Percentiles rank a stretch among this genome's conserved stretches.
phyloP scores from a whole-genome alignment of 352 stramenopile genomes.

The Albugo laibachii region DNA sequence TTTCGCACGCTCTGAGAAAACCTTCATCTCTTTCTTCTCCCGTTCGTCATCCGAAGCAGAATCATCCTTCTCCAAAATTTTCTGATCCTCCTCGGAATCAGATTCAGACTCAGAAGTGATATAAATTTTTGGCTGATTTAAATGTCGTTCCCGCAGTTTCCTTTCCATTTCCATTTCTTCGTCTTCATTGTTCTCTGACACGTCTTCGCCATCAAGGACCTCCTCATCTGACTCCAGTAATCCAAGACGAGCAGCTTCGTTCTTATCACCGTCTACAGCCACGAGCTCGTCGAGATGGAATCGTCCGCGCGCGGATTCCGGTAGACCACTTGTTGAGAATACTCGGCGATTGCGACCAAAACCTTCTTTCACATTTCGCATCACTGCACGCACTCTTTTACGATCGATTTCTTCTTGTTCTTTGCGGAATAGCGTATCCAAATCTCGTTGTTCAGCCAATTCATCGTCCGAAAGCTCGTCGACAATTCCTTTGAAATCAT shows the following conservation, averaged over 20 bases:
- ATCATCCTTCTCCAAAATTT: conserved; percentile 18
- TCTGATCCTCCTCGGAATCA: conserved; percentile 18
- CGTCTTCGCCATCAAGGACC: conserved; percentile 26
- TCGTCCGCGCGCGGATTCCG: conserved; percentile 35
- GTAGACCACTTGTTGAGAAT: conserved; percentile 32
- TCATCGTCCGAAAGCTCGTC: conserved; percentile 76
- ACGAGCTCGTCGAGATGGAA: conserved; percentile 73
- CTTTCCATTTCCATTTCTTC: conserved; percentile 73
- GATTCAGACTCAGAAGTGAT: conserved; percentile 28
- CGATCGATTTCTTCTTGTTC: conserved; percentile 48
- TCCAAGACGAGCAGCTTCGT: conserved; percentile 54
- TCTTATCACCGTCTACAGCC: conserved; percentile 52
- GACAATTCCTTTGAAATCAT: conserved; percentile 70
- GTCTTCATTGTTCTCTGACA: conserved; percentile 17
- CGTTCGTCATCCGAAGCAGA: conserved; percentile 58
- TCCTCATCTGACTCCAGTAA: conserved; percentile 69
- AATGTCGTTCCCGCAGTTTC: conserved; percentile 41
- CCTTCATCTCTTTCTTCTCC: conserved; percentile 68
- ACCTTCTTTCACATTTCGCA: conserved; percentile 77
- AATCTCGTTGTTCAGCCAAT: conserved; percentile 28
- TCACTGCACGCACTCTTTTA: conserved; percentile 60
- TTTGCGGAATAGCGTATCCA: conserved; percentile 55
- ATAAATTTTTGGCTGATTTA: conserved; percentile 70
- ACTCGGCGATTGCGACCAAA: conserved; percentile 67
- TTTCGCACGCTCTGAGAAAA: conserved; percentile 58